These are phyloP conservation scores for Pseudozyma thailandica DNA, from an alignment of 1,284 basidiomycete genomes.

Conservation along the genomic window DNA sequence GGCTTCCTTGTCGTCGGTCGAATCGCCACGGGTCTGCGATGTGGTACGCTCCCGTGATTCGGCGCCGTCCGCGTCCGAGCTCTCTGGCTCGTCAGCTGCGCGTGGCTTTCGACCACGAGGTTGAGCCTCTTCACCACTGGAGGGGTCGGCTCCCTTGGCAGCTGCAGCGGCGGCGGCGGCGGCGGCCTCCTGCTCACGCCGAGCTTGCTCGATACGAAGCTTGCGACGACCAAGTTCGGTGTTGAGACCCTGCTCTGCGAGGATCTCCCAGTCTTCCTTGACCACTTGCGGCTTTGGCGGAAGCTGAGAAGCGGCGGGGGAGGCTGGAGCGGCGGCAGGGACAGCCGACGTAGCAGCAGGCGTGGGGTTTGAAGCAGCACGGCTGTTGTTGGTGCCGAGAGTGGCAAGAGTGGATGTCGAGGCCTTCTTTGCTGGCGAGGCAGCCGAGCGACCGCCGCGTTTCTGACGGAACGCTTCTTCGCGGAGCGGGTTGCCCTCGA, in stretches of 20 bases:
- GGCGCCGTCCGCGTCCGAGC: slow-evolving; percentile 25
- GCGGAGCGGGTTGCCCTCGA: slow-evolving; percentile 55
- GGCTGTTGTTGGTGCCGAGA: background rate
- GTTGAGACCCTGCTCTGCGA: slow-evolving; percentile 53
- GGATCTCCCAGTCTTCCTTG: slow-evolving; percentile 56
- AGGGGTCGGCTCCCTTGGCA: slow-evolving; percentile 9
- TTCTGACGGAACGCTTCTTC: slow-evolving; percentile 55
- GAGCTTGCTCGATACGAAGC: slow-evolving; percentile 45
- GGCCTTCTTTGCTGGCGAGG: slow-evolving; percentile 37
- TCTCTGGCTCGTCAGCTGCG: slow-evolving; percentile 18
- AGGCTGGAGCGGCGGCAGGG: background rate
- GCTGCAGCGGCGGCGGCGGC: slow-evolving; percentile 25
- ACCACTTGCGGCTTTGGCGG: slow-evolving; percentile 39
- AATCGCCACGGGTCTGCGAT: slow-evolving; percentile 27
- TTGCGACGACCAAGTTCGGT: slow-evolving; percentile 54
- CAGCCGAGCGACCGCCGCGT: slow-evolving; percentile 40
- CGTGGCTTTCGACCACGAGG: slow-evolving; percentile 25
- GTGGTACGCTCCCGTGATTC: slow-evolving; percentile 33
- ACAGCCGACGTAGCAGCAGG: slow-evolving; percentile 1
- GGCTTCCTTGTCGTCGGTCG: slow-evolving; percentile 47
- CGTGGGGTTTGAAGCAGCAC: background rate
- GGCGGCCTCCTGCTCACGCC: slow-evolving; percentile 36
- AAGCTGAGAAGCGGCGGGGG: slow-evolving; percentile 18
- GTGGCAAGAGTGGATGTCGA: slow-evolving; percentile 1
- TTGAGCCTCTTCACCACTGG: slow-evolving; percentile 12